Evolutionary conservation across 2,329 filamentous ascomycete genomes (phyloP).

Genomic region (Calonectria leucothoes): DNA sequence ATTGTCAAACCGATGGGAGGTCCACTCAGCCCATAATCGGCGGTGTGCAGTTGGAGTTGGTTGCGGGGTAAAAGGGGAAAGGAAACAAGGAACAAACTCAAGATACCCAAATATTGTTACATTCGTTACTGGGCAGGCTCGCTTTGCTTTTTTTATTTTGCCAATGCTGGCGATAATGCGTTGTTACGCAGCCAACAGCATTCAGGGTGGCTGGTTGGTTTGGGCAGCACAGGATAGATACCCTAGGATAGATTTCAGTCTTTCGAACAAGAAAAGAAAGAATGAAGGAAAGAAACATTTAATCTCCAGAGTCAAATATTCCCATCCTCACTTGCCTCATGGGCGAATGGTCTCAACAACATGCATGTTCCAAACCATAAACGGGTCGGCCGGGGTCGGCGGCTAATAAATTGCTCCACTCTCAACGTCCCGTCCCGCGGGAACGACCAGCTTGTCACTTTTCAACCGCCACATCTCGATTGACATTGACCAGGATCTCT

Average conservation of each 20-base stretch:
- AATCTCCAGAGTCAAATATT: neutral
- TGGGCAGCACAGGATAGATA: constrained; percentile 11
- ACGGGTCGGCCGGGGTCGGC: constrained; percentile 24
- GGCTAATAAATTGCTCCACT: constrained; percentile 30
- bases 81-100: neutral
- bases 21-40: constrained; percentile 8
- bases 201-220: neutral
- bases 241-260: constrained; percentile 6
- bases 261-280: neutral
- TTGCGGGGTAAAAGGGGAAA: neutral
- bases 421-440: constrained; percentile 27
- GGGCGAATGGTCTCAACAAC: neutral
- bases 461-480: neutral
- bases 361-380: neutral
- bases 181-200: neutral
- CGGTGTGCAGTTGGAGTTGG: neutral
- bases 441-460: neutral
- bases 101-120: neutral
- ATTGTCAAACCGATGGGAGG: constrained; percentile 1
- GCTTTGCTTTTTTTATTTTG: constrained; percentile 9
- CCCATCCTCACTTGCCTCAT: neutral
- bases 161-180: neutral
- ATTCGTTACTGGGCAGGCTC: constrained; percentile 4
- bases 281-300: neutral
- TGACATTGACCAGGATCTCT: too few relatives aligned